Evolutionary conservation across 2,329 filamentous ascomycete species (phyloP).

Genomic region (Fusarium redolens): DNA sequence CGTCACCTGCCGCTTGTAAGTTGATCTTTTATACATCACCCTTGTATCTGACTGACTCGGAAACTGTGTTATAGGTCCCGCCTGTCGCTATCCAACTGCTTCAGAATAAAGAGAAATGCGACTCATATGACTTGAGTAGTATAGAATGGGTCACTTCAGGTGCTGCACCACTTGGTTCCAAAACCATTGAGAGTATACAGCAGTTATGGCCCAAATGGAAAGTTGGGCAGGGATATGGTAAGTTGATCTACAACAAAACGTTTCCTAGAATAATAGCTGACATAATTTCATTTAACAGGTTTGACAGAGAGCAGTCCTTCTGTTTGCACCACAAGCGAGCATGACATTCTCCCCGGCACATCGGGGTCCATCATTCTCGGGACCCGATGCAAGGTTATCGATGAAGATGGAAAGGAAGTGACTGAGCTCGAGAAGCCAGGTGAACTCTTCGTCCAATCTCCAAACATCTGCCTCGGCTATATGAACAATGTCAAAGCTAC

Average conservation of each 20-base stretch:
- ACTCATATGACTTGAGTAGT: not conserved
- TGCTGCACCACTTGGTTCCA: not conserved
- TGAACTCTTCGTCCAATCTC: not conserved
- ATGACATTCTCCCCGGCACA: not conserved
- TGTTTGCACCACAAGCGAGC: not conserved
- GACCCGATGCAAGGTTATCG: not conserved
- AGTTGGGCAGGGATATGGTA: not conserved
- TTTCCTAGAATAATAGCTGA: not conserved
- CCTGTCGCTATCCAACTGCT: not conserved
- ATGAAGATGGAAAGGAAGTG: not conserved
- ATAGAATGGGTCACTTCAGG: not conserved
- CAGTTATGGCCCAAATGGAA: not conserved
- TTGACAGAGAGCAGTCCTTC: not conserved
- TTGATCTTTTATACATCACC: rapidly evolving
- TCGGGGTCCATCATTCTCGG: not conserved
- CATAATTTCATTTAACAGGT: rapidly evolving
- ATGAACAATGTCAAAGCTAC: not conserved
- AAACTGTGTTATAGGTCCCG: not conserved
- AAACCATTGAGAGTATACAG: not conserved
- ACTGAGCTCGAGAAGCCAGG: not conserved
- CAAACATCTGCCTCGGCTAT: not conserved
- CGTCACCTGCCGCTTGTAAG: not conserved
- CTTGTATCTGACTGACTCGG: rapidly evolving
- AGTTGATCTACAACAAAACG: not conserved
- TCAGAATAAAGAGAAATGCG: not conserved